Evolutionary conservation across 176 grass and related monocot species (phyloP), one percentile per base, ranked within the genome.

Genomic region (Lolium rigidum): DNA sequence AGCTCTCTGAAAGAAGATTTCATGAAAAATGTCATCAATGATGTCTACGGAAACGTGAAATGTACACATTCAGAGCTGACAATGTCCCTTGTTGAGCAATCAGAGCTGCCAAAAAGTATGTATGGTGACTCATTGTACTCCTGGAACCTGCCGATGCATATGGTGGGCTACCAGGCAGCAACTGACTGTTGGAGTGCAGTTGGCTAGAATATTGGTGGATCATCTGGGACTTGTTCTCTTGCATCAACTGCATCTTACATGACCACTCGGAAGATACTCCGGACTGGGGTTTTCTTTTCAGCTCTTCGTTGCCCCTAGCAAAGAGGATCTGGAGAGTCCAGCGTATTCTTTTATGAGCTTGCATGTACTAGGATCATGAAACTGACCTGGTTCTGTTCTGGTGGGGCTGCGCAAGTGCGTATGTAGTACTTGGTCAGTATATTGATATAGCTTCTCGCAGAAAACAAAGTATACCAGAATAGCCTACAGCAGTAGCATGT

Each of bases 21-120:
- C 76, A 90, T 89, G 93, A 78, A 80, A 59, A n/a, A 70, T 86
- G 31, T 92, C 39, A 86, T 35, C 77, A 90, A 77, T 39, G 86
- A 92, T 62, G 64, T 79, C 2, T 95, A 92, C 15, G 85, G 86
- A 60, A 88, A 48, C 59, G 79, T 80, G 37, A 92, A 85, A 43
- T 86, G 80, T 31, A 82, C 14, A 10, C 31, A 66, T 22, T 92
- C 83, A 1, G 85, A 89, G 15, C 35, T 92, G 86, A 61, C 67
- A 65, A 50, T 90, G 58, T 87, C 83, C 43, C 13, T 90, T 6
- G 60, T 95, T 60, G 70, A 76, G 57, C 20, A 67, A 22, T 66
- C 80, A 15, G 65, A 90, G 76, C 88, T 95, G 47, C 93, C 93
- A 58, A 92, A 95, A 70, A 84, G 80, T 48, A 70, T 92, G 86